phyloP scores from a whole-genome alignment of 176 grass and related monocot species.

The Secale cereale region DNA sequence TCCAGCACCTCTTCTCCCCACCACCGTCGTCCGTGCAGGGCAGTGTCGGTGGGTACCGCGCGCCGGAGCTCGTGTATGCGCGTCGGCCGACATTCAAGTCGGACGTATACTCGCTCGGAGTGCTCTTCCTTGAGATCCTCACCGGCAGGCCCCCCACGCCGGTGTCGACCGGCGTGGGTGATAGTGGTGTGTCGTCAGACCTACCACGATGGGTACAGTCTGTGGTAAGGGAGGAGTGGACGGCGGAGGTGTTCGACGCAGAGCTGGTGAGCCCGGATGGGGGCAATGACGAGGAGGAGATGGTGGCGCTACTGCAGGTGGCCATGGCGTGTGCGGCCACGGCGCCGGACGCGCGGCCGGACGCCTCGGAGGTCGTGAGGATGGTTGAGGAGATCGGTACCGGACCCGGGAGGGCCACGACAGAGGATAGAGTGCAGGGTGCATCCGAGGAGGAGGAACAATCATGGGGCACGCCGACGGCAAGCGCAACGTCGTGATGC shows the following conservation, averaged over 20 bases:
- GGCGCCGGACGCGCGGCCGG: slow-evolving; percentile 60
- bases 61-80: slow-evolving; percentile 65
- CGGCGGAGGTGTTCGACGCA: slow-evolving; percentile 88
- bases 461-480: slow-evolving; percentile 43
- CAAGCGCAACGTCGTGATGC: slow-evolving; percentile 31
- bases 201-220: slow-evolving; percentile 92
- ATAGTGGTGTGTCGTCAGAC: slow-evolving; percentile 24
- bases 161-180: not conserved
- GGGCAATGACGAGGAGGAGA: slow-evolving; percentile 74
- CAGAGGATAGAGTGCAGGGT: slow-evolving; percentile 22
- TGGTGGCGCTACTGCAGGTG: slow-evolving; percentile 86
- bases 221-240: slow-evolving; percentile 96
- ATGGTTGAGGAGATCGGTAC: slow-evolving; percentile 61
- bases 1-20: slow-evolving; percentile 52
- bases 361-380: slow-evolving; percentile 42
- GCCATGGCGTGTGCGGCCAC: slow-evolving; percentile 78
- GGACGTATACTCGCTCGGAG: slow-evolving; percentile 82
- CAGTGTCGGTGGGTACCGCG: slow-evolving; percentile 48
- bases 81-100: slow-evolving; percentile 68
- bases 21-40: slow-evolving; percentile 5
- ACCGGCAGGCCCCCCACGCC: slow-evolving; percentile 53
- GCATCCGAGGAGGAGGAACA: slow-evolving; percentile 27
- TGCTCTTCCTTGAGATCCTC: slow-evolving; percentile 78
- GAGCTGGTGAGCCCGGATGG: slow-evolving; percentile 51
- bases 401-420: slow-evolving; percentile 18